Evolutionary conservation across 176 grass and related monocot species (phyloP).

Genomic region (Phoenix roebelenii): DNA sequence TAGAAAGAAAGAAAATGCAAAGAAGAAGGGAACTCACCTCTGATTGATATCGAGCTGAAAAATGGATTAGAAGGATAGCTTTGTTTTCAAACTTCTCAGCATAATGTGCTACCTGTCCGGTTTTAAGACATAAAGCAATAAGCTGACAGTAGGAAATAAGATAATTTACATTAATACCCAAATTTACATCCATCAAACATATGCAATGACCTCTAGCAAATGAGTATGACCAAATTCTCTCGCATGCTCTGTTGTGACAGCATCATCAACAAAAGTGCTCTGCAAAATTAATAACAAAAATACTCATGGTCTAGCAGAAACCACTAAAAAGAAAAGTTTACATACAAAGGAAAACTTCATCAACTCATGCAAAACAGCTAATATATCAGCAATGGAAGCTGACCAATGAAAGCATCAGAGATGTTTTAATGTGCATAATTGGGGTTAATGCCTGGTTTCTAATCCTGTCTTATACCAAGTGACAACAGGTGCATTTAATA

Average conservation of each 20-base stretch:
- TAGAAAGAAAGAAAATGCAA: background rate
- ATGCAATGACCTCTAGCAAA: constrained; percentile 57
- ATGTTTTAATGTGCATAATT: background rate
- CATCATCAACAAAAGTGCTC: constrained; percentile 77
- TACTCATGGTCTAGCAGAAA: background rate
- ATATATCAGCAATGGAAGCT: too few species aligned
- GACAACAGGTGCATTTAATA: too few species aligned
- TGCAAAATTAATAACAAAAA: constrained; percentile 21
- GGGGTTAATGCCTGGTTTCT: too few species aligned
- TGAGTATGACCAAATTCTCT: constrained; percentile 79
- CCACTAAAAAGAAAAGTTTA: too few species aligned
- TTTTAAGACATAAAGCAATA: background rate
- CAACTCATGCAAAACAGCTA: too few species aligned
- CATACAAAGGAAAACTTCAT: too few species aligned
- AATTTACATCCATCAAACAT: too few species aligned
- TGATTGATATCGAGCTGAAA: constrained; percentile 65
- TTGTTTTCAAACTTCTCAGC: constrained; percentile 63
- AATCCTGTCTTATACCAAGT: too few species aligned
- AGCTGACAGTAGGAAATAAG: constrained; percentile 2
- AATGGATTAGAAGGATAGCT: constrained; percentile 85
- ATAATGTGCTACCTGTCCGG: constrained; percentile 42
- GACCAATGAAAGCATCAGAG: background rate
- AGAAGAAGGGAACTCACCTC: constrained; percentile 38
- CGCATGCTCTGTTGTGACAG: constrained; percentile 63
- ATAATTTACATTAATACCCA: too few species aligned